Conservation (phyloP, 176 grass and related monocot genomes). For the Saccharum officinarum region DNA sequence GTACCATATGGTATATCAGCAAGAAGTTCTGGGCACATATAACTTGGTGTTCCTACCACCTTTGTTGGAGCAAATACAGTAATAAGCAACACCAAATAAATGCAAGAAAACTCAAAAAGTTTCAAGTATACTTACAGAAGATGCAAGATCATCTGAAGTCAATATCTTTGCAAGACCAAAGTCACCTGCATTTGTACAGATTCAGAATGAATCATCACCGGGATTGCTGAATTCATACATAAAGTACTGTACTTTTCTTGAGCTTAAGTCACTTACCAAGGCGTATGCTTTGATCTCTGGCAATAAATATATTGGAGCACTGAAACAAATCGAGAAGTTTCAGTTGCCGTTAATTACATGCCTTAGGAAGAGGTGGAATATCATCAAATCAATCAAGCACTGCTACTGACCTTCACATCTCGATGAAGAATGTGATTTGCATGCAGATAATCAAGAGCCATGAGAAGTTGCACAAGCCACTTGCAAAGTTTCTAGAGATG, state of each 20-base stretch:
- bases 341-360: slow-evolving; percentile 16
- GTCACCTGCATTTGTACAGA: slow-evolving; percentile 61
- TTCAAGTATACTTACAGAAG: slow-evolving; percentile 68
- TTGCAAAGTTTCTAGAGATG: slow-evolving; percentile 81
- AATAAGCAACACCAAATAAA: slow-evolving; percentile 25
- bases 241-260: slow-evolving; percentile 24
- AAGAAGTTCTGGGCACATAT: slow-evolving; percentile 98
- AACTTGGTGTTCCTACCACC: slow-evolving; percentile 95
- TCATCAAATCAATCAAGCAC: background rate
- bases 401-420: slow-evolving; percentile 80
- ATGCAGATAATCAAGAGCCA: slow-evolving; percentile 96
- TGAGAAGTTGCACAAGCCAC: slow-evolving; percentile 94
- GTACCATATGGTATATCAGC: slow-evolving; percentile 98
- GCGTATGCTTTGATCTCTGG: slow-evolving; percentile 92
- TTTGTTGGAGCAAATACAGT: slow-evolving; percentile 46
- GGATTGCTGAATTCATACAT: slow-evolving; percentile 32
- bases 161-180: slow-evolving; percentile 98
- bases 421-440: slow-evolving; percentile 95
- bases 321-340: slow-evolving; percentile 51
- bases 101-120: background rate
- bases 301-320: slow-evolving; percentile 98
- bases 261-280: slow-evolving; percentile 56
- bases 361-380: slow-evolving; percentile 7
- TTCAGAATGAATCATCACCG: slow-evolving; percentile 11
- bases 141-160: slow-evolving; percentile 86